Evolutionary conservation across 2,329 filamentous ascomycete species (phyloP).

Genomic region (Epichloe scottii): DNA sequence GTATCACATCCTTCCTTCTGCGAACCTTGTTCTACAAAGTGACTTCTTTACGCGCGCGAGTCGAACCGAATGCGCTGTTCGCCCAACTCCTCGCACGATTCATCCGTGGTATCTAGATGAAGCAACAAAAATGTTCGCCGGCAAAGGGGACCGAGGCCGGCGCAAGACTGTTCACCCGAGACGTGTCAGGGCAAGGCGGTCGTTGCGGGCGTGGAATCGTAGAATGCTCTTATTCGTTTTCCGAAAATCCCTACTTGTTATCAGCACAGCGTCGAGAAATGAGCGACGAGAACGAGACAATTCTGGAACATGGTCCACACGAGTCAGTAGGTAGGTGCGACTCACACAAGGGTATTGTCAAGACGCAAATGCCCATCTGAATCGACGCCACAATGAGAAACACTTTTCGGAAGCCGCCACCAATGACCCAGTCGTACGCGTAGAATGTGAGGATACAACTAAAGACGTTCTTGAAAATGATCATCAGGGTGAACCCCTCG

Average conservation of each 20-base stretch:
- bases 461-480: slow-evolving; percentile 94
- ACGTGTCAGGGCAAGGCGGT: slow-evolving; percentile 41
- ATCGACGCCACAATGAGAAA: slow-evolving; percentile 65
- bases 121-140: neutral
- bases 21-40: no score
- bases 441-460: slow-evolving; percentile 74
- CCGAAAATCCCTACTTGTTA: slow-evolving; percentile 56
- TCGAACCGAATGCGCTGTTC: neutral
- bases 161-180: slow-evolving; percentile 12
- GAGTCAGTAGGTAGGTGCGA: slow-evolving; percentile 10
- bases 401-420: slow-evolving; percentile 43
- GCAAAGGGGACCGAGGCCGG: neutral
- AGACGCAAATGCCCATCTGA: slow-evolving; percentile 62
- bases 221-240: slow-evolving; percentile 64
- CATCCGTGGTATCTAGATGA: neutral
- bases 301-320: no score
- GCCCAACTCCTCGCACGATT: neutral
- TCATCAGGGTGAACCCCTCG: slow-evolving; percentile 78
- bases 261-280: neutral
- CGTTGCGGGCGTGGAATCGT: slow-evolving; percentile 63
- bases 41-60: neutral
- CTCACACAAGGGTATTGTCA: slow-evolving; percentile 71
- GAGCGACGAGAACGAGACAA: no score
- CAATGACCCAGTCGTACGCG: slow-evolving; percentile 71
- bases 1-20: neutral